Conservation (phyloP, 345 rosid species). For the Corchorus olitorius region DNA sequence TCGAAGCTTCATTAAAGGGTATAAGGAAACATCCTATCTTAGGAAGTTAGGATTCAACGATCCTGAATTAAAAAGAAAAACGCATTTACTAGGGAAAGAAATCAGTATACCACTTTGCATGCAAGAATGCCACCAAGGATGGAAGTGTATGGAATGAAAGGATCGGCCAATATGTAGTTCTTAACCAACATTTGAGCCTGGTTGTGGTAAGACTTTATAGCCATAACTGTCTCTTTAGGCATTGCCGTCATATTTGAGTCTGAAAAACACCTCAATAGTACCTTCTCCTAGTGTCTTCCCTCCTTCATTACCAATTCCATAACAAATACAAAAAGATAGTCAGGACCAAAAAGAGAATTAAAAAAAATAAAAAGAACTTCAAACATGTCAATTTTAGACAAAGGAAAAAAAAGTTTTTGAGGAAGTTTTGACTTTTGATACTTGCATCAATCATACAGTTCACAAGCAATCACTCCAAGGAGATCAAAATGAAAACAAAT, state of each 20-base stretch:
- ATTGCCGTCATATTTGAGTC: conserved; percentile 26
- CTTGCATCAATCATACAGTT: neutral
- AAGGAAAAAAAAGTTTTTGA: neutral
- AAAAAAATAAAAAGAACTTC: neutral
- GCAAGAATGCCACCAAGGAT: conserved; percentile 68
- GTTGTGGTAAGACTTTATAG: conserved; percentile 61
- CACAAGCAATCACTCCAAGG: neutral
- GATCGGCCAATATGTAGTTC: conserved; percentile 61
- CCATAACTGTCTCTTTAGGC: conserved; percentile 46
- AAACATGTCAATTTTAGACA: neutral
- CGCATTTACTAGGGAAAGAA: neutral
- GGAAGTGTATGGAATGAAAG: conserved; percentile 76
- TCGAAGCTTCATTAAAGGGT: neutral
- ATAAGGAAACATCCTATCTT: neutral
- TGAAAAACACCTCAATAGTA: conserved; percentile 16
- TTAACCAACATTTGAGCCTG: conserved; percentile 67
- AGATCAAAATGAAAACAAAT: neutral
- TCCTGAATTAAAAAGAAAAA: conserved; percentile 2
- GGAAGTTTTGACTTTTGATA: conserved; percentile 6
- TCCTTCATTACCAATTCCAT: conserved; percentile 22
- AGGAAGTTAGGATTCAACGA: neutral
- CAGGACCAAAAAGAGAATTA: neutral
- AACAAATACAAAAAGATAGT: neutral
- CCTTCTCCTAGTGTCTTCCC: conserved; percentile 23
- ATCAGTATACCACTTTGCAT: conserved; percentile 72